A percentile compares a stretch with the other conserved stretches of the same genome.
Conservation (phyloP, 441 rosid species). For the Brassica balearica region DNA sequence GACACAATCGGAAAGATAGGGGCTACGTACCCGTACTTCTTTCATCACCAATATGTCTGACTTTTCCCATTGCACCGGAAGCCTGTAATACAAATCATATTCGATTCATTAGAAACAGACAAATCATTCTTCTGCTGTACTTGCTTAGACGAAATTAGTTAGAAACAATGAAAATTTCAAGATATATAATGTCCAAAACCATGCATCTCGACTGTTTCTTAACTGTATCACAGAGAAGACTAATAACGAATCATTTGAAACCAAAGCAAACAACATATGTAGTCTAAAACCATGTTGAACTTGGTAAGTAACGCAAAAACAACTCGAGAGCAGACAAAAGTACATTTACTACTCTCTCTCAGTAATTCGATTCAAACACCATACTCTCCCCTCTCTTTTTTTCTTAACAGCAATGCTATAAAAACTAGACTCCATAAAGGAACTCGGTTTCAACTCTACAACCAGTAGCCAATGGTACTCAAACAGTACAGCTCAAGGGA, state of each 20-base stretch:
- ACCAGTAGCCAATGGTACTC: background rate
- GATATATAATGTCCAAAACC: background rate
- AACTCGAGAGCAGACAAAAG: background rate
- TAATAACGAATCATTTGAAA: background rate
- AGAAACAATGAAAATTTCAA: background rate
- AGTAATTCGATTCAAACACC: background rate
- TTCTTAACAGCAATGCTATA: background rate
- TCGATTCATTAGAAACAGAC: constrained; percentile 22
- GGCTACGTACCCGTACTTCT: constrained; percentile 88
- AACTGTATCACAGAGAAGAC: background rate
- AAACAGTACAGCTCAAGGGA: background rate
- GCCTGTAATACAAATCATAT: constrained; percentile 50
- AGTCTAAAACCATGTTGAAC: background rate
- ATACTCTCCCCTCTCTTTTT: too few relatives aligned
- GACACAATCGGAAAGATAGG: constrained; percentile 83
- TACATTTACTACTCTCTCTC: background rate
- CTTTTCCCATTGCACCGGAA: constrained; percentile 97
- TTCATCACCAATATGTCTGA: constrained; percentile 85
- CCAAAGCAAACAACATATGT: constrained; percentile 8
- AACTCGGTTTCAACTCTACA: background rate
- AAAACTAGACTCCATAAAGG: background rate
- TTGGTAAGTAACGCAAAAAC: background rate
- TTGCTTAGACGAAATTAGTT: background rate
- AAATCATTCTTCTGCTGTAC: background rate
- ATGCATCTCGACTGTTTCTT: background rate